phyloP scores from a whole-genome alignment of 805 yeast species.

The Metschnikowia drakensbergensis region DNA sequence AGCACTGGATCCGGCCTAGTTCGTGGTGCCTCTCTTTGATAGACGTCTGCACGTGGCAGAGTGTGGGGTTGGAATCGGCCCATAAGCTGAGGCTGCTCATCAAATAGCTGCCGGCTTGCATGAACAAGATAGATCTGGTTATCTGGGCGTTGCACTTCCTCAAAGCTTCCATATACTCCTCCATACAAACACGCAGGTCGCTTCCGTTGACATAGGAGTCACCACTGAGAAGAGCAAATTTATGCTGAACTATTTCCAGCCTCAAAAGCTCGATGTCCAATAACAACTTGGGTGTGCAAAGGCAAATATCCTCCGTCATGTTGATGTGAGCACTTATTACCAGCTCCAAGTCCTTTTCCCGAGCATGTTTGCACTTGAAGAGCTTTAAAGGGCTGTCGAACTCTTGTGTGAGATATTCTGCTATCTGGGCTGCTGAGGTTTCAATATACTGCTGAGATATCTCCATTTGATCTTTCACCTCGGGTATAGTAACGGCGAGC shows the following conservation, averaged over 20 bases:
- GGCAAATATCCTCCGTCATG: not conserved
- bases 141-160: not conserved
- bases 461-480: not conserved
- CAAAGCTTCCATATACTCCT: not conserved
- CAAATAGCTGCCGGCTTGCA: not conserved
- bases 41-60: not conserved
- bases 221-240: not conserved
- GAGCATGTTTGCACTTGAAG: not conserved
- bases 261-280: not conserved
- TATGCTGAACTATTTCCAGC: not conserved
- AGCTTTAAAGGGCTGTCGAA: not conserved
- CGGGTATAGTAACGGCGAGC: not conserved
- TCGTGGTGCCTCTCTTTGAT: not conserved
- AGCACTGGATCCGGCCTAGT: not conserved
- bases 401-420: slow-evolving; percentile 1
- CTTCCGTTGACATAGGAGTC: not conserved
- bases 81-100: not conserved
- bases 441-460: not conserved
- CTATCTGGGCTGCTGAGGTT: not conserved
- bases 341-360: not conserved
- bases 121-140: not conserved
- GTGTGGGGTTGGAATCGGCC: not conserved
- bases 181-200: not conserved
- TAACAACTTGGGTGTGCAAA: not conserved
- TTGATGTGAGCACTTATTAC: not conserved